These are phyloP conservation scores for Pythium dissimile DNA, from an alignment of 352 stramenopile species.

Conservation along the genomic window DNA sequence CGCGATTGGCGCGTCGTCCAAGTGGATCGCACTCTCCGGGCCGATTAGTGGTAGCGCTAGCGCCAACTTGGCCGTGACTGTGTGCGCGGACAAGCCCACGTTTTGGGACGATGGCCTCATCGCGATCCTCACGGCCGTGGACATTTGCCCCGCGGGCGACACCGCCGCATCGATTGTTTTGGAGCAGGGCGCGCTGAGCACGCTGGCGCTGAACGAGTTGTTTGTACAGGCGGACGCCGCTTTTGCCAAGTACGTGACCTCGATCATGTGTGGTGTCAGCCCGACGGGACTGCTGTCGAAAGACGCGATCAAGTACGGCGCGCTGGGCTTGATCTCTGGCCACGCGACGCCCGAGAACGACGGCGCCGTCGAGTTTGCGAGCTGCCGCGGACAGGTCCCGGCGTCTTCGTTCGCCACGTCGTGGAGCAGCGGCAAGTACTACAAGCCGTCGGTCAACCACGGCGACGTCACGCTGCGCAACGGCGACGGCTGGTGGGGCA, in stretches of 20 bases:
- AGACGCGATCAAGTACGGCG: not conserved
- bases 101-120: not conserved
- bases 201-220: not conserved
- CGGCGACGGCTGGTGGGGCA: conserved; percentile 25
- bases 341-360: conserved; percentile 17
- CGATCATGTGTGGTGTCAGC: conserved; percentile 22
- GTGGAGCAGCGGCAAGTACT: conserved; percentile 10
- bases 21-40: conserved; percentile 25
- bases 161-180: not conserved
- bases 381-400: conserved; percentile 10
- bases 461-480: conserved; percentile 17
- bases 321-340: not conserved
- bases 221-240: conserved; percentile 6
- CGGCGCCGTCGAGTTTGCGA: conserved; percentile 24
- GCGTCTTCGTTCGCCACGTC: conserved; percentile 1
- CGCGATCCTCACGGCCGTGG: not conserved
- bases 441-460: conserved; percentile 29
- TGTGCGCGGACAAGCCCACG: not conserved
- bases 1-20: conserved; percentile 11
- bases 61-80: not conserved
- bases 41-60: conserved; percentile 21
- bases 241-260: not conserved
- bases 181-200: not conserved
- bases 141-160: not conserved
- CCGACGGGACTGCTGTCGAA: conserved; percentile 1